A percentile compares a stretch with the other conserved stretches of the same genome.
phyloP scores from a whole-genome alignment of 768 basidiomycete species.

The Leccinum uliginosum region DNA sequence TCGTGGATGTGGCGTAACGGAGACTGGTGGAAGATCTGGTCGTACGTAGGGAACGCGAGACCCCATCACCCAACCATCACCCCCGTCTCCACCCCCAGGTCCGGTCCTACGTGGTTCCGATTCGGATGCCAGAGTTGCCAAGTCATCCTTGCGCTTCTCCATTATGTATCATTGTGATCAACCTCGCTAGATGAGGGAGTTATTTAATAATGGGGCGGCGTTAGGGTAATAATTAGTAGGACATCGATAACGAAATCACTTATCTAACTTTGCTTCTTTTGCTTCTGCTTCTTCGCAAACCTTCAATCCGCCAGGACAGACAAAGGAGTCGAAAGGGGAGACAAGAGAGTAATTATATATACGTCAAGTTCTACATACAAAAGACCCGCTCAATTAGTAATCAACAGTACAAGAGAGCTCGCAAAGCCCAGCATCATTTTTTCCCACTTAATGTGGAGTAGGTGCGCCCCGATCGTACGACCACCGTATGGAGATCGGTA shows the following conservation, averaged over 20 bases:
- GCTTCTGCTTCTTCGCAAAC: neutral
- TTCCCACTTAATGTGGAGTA: conserved; percentile 91
- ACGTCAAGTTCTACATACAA: conserved; percentile 37
- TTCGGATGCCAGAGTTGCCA: neutral
- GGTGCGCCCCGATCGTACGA: conserved; percentile 24
- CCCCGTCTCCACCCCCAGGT: neutral
- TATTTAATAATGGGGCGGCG: conserved; percentile 75
- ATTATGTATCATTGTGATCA: conserved; percentile 87
- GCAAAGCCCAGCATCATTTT: neutral
- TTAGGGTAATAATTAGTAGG: conserved; percentile 64
- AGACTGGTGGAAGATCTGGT: neutral
- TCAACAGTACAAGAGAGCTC: conserved; percentile 59
- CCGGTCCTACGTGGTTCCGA: neutral
- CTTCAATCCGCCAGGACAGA: neutral
- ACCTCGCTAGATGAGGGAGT: conserved; percentile 94
- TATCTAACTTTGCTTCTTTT: conserved; percentile 50
- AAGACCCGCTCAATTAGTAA: conserved; percentile 75
- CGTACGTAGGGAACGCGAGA: neutral
- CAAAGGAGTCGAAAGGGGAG: neutral
- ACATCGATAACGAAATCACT: conserved; percentile 94
- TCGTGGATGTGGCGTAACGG: neutral
- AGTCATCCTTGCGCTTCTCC: conserved; percentile 15
- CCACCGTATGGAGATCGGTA: neutral
- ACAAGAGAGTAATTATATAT: conserved; percentile 4
- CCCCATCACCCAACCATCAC: neutral